Conservation (phyloP, 1,284 basidiomycete species). For the Chondrostereum purpureum region DNA sequence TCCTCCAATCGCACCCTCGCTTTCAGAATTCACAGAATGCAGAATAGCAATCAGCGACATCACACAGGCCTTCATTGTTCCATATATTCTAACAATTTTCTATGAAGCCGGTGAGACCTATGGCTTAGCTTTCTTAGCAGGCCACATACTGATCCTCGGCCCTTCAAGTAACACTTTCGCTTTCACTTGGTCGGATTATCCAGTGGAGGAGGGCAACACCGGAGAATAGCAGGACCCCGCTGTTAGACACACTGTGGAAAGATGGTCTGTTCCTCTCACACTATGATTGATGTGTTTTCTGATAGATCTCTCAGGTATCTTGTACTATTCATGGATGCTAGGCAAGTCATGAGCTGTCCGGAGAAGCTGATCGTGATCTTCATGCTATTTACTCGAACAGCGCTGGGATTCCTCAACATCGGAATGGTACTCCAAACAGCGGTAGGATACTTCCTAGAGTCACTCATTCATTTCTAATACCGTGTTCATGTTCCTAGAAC, state of each 20-base stretch:
- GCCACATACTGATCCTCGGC: not conserved
- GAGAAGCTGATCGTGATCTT: not conserved
- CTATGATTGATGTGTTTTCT: too few relatives aligned
- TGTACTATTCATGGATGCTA: slow-evolving; percentile 20
- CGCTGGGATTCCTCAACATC: slow-evolving; percentile 16
- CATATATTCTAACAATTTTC: slow-evolving; percentile 13
- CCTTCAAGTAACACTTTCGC: slow-evolving; percentile 14
- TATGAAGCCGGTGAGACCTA: slow-evolving; percentile 14
- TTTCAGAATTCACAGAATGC: slow-evolving; percentile 6
- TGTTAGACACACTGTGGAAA: slow-evolving; percentile 17
- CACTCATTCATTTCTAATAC: not conserved
- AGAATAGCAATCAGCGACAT: slow-evolving; percentile 3
- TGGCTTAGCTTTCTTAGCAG: not conserved
- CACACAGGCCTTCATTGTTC: slow-evolving; percentile 10
- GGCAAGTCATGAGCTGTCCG: slow-evolving; percentile 10
- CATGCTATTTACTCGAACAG: slow-evolving; percentile 4
- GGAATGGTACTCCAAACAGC: slow-evolving; percentile 13
- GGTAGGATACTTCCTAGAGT: slow-evolving; percentile 8
- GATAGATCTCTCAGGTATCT: slow-evolving; percentile 12
- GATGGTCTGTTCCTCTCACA: slow-evolving; percentile 14
- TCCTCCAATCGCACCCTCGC: not conserved
- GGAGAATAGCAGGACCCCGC: slow-evolving; percentile 12
- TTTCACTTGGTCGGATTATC: slow-evolving; percentile 15
- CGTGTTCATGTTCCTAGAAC: slow-evolving; percentile 8
- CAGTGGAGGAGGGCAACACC: slow-evolving; percentile 14